Evolutionary conservation across 495 filamentous ascomycete genomes (phyloP).

Genomic region (Chaetomium fimeti): DNA sequence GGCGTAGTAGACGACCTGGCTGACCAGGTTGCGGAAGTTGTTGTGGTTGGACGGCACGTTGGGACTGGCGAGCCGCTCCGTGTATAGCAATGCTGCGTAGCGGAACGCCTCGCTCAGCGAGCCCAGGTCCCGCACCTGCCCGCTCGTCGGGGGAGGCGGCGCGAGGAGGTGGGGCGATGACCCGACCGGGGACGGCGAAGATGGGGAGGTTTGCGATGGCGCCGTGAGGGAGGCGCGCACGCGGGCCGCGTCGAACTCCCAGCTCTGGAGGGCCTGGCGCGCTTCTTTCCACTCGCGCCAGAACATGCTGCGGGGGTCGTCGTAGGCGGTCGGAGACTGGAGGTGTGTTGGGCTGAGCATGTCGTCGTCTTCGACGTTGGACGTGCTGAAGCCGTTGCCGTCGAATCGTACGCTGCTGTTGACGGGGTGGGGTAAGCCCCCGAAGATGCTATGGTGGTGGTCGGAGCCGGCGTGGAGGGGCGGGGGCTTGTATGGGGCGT

Average conservation of each 20-base stretch:
- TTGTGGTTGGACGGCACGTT: conserved; percentile 68
- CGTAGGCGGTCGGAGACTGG: conserved; percentile 42
- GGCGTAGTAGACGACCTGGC: conserved; percentile 76
- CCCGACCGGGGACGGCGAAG: conserved; percentile 9
- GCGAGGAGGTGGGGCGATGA: conserved; percentile 24
- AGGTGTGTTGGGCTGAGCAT: conserved; percentile 32
- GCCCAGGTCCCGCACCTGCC: conserved; percentile 55
- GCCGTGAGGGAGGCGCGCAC: conserved; percentile 45
- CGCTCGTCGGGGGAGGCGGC: conserved; percentile 38
- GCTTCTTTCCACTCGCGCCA: conserved; percentile 85
- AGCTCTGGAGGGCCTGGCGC: conserved; percentile 71
- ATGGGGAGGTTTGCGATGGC: conserved; percentile 17
- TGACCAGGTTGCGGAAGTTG: conserved; percentile 80
- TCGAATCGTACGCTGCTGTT: conserved; percentile 53
- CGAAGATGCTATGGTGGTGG: conserved; percentile 27
- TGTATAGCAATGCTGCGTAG: conserved; percentile 84
- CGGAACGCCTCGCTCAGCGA: conserved; percentile 84
- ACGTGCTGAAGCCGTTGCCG: conserved; percentile 57
- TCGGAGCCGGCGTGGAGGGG: conserved; percentile 19
- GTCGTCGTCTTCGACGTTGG: conserved; percentile 50
- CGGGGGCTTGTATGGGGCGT: conserved; percentile 52
- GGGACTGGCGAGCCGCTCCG: conserved; percentile 81
- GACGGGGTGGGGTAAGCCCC: conserved; percentile 23
- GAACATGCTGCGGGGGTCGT: conserved; percentile 61
- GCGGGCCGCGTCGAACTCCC: conserved; percentile 65